Evolutionary conservation across 805 yeast species (phyloP).

Genomic region (Wickerhamiella brachini): DNA sequence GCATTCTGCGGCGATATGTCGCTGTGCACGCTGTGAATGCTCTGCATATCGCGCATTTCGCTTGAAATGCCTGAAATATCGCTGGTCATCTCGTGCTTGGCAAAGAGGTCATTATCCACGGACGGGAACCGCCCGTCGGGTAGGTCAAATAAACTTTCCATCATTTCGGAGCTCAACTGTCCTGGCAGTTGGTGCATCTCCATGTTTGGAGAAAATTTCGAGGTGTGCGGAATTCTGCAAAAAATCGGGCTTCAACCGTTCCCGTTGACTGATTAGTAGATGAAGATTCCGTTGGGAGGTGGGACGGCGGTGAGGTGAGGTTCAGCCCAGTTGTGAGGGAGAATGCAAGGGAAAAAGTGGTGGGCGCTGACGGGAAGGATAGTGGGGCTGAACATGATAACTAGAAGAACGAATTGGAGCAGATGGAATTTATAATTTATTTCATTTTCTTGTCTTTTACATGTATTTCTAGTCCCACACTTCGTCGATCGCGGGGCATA

Average conservation of each 20-base stretch:
- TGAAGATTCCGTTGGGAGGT: not conserved
- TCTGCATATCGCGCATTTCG: not conserved
- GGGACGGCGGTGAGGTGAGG: not conserved
- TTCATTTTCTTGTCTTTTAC: too few species aligned
- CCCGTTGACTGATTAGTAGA: not conserved
- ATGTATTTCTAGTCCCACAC: too few species aligned
- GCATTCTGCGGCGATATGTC: not conserved
- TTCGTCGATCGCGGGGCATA: too few species aligned
- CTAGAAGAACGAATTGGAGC: too few species aligned
- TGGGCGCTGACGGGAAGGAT: too few species aligned
- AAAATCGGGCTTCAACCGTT: not conserved
- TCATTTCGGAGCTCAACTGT: conserved; percentile 1
- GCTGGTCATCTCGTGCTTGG: not conserved
- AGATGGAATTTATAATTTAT: too few species aligned
- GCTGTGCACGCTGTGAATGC: not conserved
- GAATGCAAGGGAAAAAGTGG: too few species aligned
- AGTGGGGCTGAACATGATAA: too few species aligned
- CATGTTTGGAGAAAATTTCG: not conserved
- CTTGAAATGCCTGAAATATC: not conserved
- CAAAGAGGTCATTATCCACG: not conserved
- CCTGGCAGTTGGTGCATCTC: not conserved
- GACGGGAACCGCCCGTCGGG: not conserved
- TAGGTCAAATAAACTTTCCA: not conserved
- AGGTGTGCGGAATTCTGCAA: not conserved
- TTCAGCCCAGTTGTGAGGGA: not conserved